A percentile compares a stretch with the other conserved stretches of the same genome.
These are phyloP conservation scores for Ceratobasidium sp. DNA, from an alignment of 1,284 basidiomycete species.

Conservation along the genomic window DNA sequence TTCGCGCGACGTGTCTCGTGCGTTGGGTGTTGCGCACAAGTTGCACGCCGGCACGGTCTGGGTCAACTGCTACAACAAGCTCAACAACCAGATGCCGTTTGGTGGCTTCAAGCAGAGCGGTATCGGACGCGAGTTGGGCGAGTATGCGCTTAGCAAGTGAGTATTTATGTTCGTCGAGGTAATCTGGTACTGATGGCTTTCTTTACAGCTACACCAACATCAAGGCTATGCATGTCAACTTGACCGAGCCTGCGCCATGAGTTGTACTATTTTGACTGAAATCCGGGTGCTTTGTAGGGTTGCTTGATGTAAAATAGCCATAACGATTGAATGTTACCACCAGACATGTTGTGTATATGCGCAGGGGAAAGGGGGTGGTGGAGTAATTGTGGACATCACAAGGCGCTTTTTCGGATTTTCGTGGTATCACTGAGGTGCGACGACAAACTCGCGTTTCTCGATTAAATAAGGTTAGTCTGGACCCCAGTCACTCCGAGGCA, in stretches of 20 bases:
- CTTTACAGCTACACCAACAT: constrained; percentile 75
- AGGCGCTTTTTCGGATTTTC: no score
- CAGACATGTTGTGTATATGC: no score
- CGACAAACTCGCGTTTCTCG: no score
- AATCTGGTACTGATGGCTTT: neutral
- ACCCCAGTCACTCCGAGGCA: no score
- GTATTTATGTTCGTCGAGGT: constrained; percentile 45
- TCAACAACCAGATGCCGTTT: constrained; percentile 75
- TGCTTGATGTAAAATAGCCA: neutral
- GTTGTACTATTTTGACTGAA: neutral
- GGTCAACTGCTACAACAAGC: constrained; percentile 78
- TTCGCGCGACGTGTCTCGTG: constrained; percentile 77
- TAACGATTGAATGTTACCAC: no score
- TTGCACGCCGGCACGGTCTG: constrained; percentile 85
- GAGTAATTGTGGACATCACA: no score
- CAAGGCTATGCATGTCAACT: constrained; percentile 85
- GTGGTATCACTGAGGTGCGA: no score
- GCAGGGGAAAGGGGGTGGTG: no score
- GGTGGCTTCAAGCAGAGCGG: constrained; percentile 90
- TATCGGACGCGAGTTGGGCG: constrained; percentile 84
- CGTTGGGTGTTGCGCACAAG: constrained; percentile 73
- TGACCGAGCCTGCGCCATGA: constrained; percentile 48
- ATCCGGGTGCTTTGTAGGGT: neutral
- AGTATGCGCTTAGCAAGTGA: constrained; percentile 75
- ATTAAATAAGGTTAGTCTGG: no score